Percentiles rank a stretch among this genome's conserved stretches.
phyloP scores from a whole-genome alignment of 1,284 basidiomycete species.

The Tremellales sp. region DNA sequence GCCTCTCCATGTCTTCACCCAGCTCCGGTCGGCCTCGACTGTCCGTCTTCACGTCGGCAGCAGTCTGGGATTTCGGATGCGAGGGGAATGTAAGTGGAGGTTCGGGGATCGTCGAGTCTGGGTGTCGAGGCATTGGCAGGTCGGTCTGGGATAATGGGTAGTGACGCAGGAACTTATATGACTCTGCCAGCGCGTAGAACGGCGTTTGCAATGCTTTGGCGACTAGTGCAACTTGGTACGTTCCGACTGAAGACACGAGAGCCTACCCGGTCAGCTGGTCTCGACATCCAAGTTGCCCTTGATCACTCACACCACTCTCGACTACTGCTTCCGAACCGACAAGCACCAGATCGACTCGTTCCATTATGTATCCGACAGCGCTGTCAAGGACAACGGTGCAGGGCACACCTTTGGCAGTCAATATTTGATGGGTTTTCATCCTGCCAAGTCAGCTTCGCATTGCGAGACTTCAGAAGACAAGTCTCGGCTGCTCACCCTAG shows the following conservation, averaged over 20 bases:
- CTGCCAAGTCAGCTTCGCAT: slow-evolving; percentile 50
- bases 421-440: slow-evolving; percentile 77
- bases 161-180: slow-evolving; percentile 95
- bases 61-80: slow-evolving; percentile 3
- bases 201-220: slow-evolving; percentile 93
- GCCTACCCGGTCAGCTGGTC: slow-evolving; percentile 9
- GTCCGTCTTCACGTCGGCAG: not conserved
- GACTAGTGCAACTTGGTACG: slow-evolving; percentile 93
- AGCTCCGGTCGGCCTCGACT: not conserved
- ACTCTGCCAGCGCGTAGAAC: slow-evolving; percentile 94
- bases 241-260: slow-evolving; percentile 66
- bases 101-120: slow-evolving; percentile 2
- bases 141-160: slow-evolving; percentile 97
- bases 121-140: slow-evolving; percentile 57
- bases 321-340: slow-evolving; percentile 97
- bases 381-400: slow-evolving; percentile 94
- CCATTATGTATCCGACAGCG: slow-evolving; percentile 95
- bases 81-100: slow-evolving; percentile 7
- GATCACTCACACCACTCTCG: slow-evolving; percentile 63
- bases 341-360: slow-evolving; percentile 88
- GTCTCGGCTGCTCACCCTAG: slow-evolving; percentile 28
- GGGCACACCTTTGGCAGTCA: slow-evolving; percentile 82
- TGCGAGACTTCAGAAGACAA: not conserved
- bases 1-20: slow-evolving; percentile 40
- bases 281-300: not conserved